Conservation (phyloP, 192 early-diverging fungal genomes). For the Backusella westeae region DNA sequence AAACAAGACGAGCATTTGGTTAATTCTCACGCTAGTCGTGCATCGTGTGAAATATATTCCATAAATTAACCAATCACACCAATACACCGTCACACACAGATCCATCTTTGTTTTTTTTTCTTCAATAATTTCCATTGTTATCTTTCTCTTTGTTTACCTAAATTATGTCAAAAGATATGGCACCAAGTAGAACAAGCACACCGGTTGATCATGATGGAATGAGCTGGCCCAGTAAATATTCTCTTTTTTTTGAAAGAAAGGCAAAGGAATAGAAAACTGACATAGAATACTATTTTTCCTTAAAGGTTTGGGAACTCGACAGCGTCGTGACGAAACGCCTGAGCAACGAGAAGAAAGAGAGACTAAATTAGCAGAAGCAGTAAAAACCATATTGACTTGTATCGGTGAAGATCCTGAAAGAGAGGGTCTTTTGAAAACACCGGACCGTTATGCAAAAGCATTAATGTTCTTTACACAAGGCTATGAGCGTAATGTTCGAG, state of each 20-base stretch:
- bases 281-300: background rate
- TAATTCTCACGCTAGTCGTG: background rate
- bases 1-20: background rate
- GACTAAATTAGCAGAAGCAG: constrained; percentile 79
- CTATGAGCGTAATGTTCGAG: constrained; percentile 88
- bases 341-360: constrained; percentile 70
- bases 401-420: constrained; percentile 94
- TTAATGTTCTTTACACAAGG: constrained; percentile 98
- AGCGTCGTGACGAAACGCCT: constrained; percentile 75
- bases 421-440: constrained; percentile 94
- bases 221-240: constrained; percentile 76
- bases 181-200: constrained; percentile 11
- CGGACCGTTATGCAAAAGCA: constrained; percentile 95
- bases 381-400: constrained; percentile 86
- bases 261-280: background rate
- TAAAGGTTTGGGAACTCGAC: constrained; percentile 75
- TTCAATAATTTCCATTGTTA: background rate
- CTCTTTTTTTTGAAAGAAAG: background rate
- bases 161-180: background rate
- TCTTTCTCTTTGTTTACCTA: constrained; percentile 8
- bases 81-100: background rate
- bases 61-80: background rate
- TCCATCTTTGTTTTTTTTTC: background rate
- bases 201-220: constrained; percentile 71
- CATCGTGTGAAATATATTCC: background rate